Evolutionary conservation across 2,329 filamentous ascomycete genomes (phyloP).

Genomic region (Beauveria asiatica): DNA sequence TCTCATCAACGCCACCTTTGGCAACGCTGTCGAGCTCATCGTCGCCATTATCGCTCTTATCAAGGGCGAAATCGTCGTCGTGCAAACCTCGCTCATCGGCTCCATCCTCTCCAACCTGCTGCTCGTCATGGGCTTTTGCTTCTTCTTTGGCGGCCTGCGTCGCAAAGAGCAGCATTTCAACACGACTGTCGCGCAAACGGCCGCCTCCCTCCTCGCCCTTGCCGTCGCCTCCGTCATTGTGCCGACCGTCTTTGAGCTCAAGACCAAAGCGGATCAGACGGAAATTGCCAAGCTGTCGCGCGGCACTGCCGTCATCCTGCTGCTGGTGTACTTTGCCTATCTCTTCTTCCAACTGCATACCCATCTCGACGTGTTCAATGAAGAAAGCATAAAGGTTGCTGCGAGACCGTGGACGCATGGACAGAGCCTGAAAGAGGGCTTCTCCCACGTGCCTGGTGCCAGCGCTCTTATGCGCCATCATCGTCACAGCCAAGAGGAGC

Average conservation of each 20-base stretch:
- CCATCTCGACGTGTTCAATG: constrained; percentile 71
- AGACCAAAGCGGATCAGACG: constrained; percentile 29
- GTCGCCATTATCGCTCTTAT: constrained; percentile 77
- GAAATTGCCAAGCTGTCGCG: constrained; percentile 59
- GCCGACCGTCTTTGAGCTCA: constrained; percentile 71
- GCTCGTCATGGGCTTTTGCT: constrained; percentile 84
- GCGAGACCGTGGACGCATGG: constrained; percentile 39
- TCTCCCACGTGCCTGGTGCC: constrained; percentile 30
- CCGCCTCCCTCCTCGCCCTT: constrained; percentile 70
- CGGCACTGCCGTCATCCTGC: constrained; percentile 69
- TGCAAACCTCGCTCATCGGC: constrained; percentile 86
- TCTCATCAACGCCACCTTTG: constrained; percentile 83
- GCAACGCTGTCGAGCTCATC: constrained; percentile 86
- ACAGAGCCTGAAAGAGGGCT: constrained; percentile 29
- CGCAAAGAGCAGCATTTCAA: constrained; percentile 84
- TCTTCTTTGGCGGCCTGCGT: constrained; percentile 77
- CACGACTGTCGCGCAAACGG: constrained; percentile 82
- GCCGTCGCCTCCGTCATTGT: constrained; percentile 78
- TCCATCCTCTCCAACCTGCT: constrained; percentile 87
- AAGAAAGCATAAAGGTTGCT: constrained; percentile 67
- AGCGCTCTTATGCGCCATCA: constrained; percentile 23
- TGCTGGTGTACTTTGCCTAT: constrained; percentile 76
- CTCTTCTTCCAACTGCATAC: constrained; percentile 89
- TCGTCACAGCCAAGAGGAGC: constrained; percentile 24
- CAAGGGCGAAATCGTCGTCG: constrained; percentile 68